These are phyloP conservation scores for Amanita muscaria DNA, from an alignment of 768 basidiomycete species.

Conservation along the genomic window DNA sequence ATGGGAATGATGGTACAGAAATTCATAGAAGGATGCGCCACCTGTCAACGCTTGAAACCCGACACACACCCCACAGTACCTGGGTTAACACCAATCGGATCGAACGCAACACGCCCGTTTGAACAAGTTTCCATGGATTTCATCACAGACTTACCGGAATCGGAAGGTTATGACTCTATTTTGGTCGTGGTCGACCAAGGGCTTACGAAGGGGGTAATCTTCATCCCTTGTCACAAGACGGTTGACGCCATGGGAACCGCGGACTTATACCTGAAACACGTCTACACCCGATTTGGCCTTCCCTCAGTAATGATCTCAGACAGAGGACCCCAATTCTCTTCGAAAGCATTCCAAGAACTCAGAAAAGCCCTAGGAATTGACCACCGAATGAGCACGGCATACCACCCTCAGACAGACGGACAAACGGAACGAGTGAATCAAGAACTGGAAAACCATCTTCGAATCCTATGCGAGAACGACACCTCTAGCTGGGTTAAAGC, in stretches of 20 bases:
- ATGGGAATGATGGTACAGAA: neutral
- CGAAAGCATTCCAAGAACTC: constrained; percentile 4
- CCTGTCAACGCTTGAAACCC: neutral
- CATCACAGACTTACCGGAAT: constrained; percentile 13
- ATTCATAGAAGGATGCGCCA: neutral
- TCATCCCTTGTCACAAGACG: constrained; percentile 14
- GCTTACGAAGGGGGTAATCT: constrained; percentile 20
- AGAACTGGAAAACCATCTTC: neutral
- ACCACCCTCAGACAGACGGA: neutral
- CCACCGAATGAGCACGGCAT: neutral
- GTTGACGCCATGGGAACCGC: constrained; percentile 6
- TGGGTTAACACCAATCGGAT: neutral
- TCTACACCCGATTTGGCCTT: constrained; percentile 5
- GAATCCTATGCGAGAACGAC: neutral
- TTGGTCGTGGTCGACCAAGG: constrained; percentile 20
- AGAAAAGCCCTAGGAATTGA: constrained; percentile 7
- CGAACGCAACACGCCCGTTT: constrained; percentile 5
- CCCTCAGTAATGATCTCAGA: constrained; percentile 6
- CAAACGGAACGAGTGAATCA: neutral
- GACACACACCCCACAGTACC: constrained; percentile 6
- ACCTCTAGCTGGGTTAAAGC: neutral
- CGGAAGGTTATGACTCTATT: constrained; percentile 14
- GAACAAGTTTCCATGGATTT: constrained; percentile 13
- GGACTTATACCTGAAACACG: neutral
- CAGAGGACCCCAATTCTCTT: constrained; percentile 6